Percentiles rank a stretch among this genome's conserved stretches.
phyloP scores from a whole-genome alignment of 73 alveolate species.

The Paramecium pentaurelia region DNA sequence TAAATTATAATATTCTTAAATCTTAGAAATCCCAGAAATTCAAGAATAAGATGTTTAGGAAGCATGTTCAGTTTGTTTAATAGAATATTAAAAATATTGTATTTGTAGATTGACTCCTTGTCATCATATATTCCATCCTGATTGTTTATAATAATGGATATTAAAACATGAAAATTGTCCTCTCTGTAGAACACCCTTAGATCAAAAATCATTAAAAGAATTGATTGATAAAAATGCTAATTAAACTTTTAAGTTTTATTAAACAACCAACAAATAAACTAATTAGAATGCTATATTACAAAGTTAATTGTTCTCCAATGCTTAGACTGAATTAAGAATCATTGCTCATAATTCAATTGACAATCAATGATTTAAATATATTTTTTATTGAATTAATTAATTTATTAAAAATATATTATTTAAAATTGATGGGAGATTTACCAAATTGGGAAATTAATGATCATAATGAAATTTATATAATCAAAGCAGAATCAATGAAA shows the following conservation, averaged over 20 bases:
- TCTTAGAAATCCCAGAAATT: background rate
- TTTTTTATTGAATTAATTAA: background rate
- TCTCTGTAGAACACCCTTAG: background rate
- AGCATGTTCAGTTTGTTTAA: background rate
- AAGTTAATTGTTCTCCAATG: background rate
- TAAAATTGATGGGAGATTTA: background rate
- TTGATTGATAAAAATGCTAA: background rate
- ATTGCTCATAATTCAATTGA: background rate
- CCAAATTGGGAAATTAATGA: constrained; percentile 18
- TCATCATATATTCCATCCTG: constrained; percentile 15
- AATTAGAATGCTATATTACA: background rate
- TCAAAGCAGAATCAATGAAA: constrained; percentile 5
- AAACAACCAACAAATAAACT: background rate
- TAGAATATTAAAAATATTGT: background rate
- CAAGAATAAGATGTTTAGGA: background rate
- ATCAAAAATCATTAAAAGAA: background rate
- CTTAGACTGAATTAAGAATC: background rate
- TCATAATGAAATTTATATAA: constrained; percentile 25
- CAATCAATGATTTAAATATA: background rate
- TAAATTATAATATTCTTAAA: background rate
- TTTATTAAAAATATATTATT: background rate
- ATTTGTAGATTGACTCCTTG: constrained; percentile 25
- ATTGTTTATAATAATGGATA: background rate
- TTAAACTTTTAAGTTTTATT: background rate
- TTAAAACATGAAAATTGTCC: constrained; percentile 11